These are phyloP conservation scores for Raphidocelis subcapitata DNA, from an alignment of 139 green algal species.

Conservation along the genomic window DNA sequence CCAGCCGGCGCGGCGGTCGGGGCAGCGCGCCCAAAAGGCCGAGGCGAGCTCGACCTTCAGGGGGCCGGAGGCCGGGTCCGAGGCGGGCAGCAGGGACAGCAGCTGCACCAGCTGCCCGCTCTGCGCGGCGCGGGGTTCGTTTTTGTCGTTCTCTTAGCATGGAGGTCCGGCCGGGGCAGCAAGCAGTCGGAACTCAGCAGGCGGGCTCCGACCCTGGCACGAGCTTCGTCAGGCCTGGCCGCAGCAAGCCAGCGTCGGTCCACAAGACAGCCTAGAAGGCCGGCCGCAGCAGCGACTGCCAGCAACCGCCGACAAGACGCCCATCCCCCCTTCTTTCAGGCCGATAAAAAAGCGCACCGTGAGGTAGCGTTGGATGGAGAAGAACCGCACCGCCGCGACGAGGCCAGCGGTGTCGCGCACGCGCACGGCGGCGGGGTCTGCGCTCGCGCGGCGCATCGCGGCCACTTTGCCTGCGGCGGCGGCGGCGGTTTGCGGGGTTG, in stretches of 20 bases:
- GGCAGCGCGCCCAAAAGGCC: constrained; percentile 44
- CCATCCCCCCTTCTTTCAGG: too few relatives aligned
- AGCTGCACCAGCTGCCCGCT: constrained; percentile 52
- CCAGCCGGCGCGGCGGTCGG: constrained; percentile 29
- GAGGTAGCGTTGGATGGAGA: constrained; percentile 46
- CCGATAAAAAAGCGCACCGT: constrained; percentile 35
- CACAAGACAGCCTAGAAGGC: too few relatives aligned
- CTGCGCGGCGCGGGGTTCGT: too few relatives aligned
- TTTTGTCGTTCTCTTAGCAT: too few relatives aligned
- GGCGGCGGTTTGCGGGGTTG: background rate
- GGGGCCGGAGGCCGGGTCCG: constrained; percentile 1
- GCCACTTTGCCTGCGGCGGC: background rate
- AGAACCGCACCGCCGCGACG: constrained; percentile 33
- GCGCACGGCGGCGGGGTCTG: background rate
- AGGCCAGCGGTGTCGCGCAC: constrained; percentile 33
- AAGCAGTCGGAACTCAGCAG: too few relatives aligned
- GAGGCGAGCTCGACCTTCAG: constrained; percentile 45
- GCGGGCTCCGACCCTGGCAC: too few relatives aligned
- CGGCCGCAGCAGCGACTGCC: too few relatives aligned
- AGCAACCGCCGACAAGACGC: too few relatives aligned
- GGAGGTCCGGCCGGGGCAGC: too few relatives aligned
- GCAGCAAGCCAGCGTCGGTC: too few relatives aligned
- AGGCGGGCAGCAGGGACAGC: constrained; percentile 38
- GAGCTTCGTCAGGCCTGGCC: too few relatives aligned
- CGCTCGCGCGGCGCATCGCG: background rate